Percentiles rank a stretch among this genome's conserved stretches.
phyloP scores from a whole-genome alignment of 495 filamentous ascomycete species.

The Penicillium turbatum region DNA sequence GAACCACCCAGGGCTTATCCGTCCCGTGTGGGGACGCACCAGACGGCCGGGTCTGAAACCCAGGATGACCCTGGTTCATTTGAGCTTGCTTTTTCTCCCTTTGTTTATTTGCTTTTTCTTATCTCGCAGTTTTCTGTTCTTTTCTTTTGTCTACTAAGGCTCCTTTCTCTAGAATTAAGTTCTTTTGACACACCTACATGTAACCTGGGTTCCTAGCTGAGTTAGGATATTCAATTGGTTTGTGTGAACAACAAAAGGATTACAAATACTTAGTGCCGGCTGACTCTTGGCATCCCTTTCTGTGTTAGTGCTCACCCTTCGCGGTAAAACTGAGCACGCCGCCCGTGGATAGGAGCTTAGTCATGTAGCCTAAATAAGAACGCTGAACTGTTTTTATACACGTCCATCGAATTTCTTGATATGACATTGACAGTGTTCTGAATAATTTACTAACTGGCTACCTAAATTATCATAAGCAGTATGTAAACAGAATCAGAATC shows the following conservation, averaged over 20 bases:
- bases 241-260: background rate
- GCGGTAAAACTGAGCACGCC: background rate
- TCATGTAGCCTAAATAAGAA: too few relatives aligned
- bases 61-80: background rate
- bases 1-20: conserved; percentile 1
- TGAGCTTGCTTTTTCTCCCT: conserved; percentile 1
- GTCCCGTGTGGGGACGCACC: conserved; percentile 3
- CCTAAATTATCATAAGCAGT: too few relatives aligned
- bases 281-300: background rate
- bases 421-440: too few relatives aligned
- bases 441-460: too few relatives aligned
- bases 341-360: too few relatives aligned
- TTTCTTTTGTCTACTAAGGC: too few relatives aligned
- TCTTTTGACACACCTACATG: background rate
- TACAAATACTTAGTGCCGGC: background rate
- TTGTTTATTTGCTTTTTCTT: background rate
- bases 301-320: background rate
- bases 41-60: background rate
- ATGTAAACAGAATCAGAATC: too few relatives aligned
- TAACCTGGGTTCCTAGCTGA: background rate
- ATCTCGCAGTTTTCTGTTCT: background rate
- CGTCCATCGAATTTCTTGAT: too few relatives aligned
- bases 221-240: background rate
- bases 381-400: too few relatives aligned
- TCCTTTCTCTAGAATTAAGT: background rate